Evolutionary conservation across 2,329 filamentous ascomycete species (phyloP), one percentile per base, ranked within the genome.

Genomic region (Ophiostoma perfectum): DNA sequence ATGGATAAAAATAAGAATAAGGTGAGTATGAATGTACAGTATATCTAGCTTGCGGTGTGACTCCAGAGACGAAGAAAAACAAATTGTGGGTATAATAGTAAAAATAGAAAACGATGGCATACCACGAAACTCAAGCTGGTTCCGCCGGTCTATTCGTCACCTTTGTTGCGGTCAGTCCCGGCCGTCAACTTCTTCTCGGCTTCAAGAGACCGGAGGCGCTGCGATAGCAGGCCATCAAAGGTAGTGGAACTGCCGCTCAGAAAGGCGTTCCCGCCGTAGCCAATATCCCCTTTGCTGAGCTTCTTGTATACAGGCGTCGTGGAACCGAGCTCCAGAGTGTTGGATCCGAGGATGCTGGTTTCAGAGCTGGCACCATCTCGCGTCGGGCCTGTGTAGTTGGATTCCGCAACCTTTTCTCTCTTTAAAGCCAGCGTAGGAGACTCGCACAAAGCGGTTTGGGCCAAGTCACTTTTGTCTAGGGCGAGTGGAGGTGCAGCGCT

Each of bases 141-240:
- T 16, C 5, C 1, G 42, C 42, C 11, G 27, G 5, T 38, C 55
- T 60, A 36, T 60, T 60, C 27, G 27, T 38, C 27, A 12, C 8
- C 27, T 27, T 4, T 60, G 11, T 38, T 18, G 27, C 3, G 9
- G 9, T 60, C 27, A 5, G 36, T 9, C 27, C 38, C 55, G 5
- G 12, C 9, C 11, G 55, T 5, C 27, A 18, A 14, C 9, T 60
- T 60, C 55, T 60, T 60, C 55, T 60, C 55, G 4, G 86, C 85
- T 27, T 27, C 27, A 27, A 27, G 27, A 27, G 27, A 27, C 72
- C 87, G 84, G 62, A 94, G 78, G 68, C 87, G 84, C 75, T 87
- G 87, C 11, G 91, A 91, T 16, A 95, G 79, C 16, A 95, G 77
- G 2, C 90, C 86, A 73, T 92, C 88, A 4, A 85, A 81, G 1